Base-by-base conservation (phyloP, 768 basidiomycete genomes). In the Leccinum pellstonianum region DNA sequence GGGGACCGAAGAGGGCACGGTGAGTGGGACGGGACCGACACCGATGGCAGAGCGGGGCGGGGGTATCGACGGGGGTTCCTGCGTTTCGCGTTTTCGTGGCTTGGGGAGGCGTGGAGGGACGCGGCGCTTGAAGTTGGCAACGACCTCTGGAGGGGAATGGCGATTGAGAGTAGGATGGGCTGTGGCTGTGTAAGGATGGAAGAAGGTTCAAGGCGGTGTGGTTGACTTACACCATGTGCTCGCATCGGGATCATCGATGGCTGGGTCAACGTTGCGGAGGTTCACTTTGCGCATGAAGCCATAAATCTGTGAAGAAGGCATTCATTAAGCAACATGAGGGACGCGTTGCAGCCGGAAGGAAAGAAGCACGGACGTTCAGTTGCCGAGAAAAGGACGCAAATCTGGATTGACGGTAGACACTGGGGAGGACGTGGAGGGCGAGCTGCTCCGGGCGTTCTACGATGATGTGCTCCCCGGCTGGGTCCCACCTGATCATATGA, bases 251-350 rank as follows among this genome's bases (percentile, higher is more conserved):
- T 96, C 94, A 77, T 92, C 90, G 66, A 95, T 95, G 62, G 91
- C 92, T 63, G 91, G 91, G 80, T 95, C 93, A 74, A 95, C 90
- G 77, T 95, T 94, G 73, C 92, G 89, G 67, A 95, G 82, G 80
- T 95, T 95, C 73, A 96, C 91, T 76, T 96, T 95, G 77, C 94
- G 93, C 92, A 95, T 95, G 81, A 95, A 97, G 65, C 94, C 95
- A 80, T 97, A 97, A 77, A 97, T 97, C 94, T 96, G 68, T 68
- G 59, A 55, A 59, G 68, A 68, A 54, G 58, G 58, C 33, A 55
- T 64, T 64, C 60, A 66, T 68, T 62, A 64, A 65, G 62, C 54
- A 56, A 57, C 68, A 70, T 59, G 63, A 52, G 65, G 62, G 56
- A 62, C 38, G 57, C 49, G 67, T 57, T 55, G 63, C 41, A 19